Evolutionary conservation across 768 basidiomycete species (phyloP).

Genomic region (Postia placenta): DNA sequence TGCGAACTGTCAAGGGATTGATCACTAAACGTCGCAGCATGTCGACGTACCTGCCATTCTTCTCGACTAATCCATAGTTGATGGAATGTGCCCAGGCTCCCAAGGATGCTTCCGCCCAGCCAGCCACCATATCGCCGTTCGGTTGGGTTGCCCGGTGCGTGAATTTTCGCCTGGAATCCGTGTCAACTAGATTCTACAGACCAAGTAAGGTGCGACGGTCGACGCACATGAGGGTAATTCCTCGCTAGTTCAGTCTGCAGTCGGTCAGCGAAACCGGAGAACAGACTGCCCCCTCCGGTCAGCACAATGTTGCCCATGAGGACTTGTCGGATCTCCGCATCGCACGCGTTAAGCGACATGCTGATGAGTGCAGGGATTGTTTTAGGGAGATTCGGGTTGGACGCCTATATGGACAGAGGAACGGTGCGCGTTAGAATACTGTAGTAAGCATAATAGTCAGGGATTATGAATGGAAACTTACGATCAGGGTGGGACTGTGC

Average conservation of each 20-base stretch:
- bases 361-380: constrained; percentile 71
- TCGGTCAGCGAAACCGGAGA: constrained; percentile 82
- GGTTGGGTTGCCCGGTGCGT: constrained; percentile 84
- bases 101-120: constrained; percentile 94
- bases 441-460: background rate
- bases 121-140: constrained; percentile 91
- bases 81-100: constrained; percentile 95
- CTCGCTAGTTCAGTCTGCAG: constrained; percentile 69
- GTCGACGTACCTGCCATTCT: constrained; percentile 74
- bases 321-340: constrained; percentile 86
- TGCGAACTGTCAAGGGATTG: background rate
- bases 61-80: constrained; percentile 93
- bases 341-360: constrained; percentile 76
- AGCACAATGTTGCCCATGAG: constrained; percentile 92
- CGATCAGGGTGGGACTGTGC: constrained; percentile 40
- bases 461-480: constrained; percentile 9
- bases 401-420: constrained; percentile 29
- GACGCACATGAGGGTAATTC: constrained; percentile 72
- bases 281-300: constrained; percentile 88
- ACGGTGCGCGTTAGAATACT: too few relatives aligned
- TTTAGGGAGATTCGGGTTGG: constrained; percentile 68
- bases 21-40: background rate
- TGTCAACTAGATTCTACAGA: background rate
- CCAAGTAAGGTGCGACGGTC: background rate
- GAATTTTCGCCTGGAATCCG: constrained; percentile 70